A percentile compares a stretch with the other conserved stretches of the same genome.
Conservation (phyloP, 2,329 filamentous ascomycete species). For the Diaporthe vaccinii region DNA sequence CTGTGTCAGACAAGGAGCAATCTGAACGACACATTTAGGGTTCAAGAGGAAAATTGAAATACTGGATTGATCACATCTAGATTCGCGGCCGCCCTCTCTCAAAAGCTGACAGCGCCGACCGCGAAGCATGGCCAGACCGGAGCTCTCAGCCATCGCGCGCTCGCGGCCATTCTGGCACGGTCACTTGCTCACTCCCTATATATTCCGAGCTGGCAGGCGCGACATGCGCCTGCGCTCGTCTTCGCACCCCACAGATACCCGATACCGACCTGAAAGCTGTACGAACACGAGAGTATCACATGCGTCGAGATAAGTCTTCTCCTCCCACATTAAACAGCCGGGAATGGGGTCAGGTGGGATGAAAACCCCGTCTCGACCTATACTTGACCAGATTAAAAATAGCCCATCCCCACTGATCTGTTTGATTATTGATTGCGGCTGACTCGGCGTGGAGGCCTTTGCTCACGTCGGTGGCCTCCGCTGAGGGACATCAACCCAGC, state of each 20-base stretch:
- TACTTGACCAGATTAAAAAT: slow-evolving; percentile 3
- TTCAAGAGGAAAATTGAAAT: background rate
- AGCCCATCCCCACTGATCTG: slow-evolving; percentile 18
- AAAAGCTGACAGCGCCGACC: background rate
- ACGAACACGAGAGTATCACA: background rate
- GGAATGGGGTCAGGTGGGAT: background rate
- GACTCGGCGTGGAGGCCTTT: background rate
- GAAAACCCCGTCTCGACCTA: background rate
- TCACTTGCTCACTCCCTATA: background rate
- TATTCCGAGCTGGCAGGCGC: background rate
- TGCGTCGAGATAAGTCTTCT: background rate
- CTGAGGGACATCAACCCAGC: background rate
- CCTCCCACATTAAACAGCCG: background rate
- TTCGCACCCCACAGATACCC: background rate
- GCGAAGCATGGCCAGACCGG: background rate
- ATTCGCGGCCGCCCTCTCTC: background rate
- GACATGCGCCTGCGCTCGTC: background rate
- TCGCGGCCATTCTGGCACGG: background rate
- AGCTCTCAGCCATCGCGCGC: background rate
- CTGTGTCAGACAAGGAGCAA: no score
- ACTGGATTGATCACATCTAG: background rate
- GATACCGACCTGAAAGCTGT: background rate
- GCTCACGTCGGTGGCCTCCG: background rate
- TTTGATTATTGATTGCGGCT: background rate
- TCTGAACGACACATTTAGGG: background rate